A percentile compares a stretch with the other conserved stretches of the same genome.
Evolutionary conservation across 495 filamentous ascomycete genomes (phyloP).

Genomic region (Rusavskia elegans): DNA sequence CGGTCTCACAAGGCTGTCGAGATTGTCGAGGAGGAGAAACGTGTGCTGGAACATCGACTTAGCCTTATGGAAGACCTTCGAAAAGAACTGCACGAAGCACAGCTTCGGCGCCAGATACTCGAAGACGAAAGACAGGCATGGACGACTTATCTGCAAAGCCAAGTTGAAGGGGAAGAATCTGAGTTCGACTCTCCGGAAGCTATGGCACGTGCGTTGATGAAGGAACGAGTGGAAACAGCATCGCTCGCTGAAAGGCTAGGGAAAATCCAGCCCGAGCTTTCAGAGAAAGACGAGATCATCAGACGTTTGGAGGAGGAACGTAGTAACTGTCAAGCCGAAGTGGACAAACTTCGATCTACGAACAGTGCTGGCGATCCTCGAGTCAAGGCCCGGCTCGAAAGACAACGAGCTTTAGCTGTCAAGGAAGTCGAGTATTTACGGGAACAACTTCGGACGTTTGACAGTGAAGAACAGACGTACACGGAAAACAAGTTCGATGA

Average conservation of each 20-base stretch:
- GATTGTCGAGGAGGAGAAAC: slow-evolving; percentile 92
- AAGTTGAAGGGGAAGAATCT: slow-evolving; percentile 37
- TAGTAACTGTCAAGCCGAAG: slow-evolving; percentile 38
- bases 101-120: slow-evolving; percentile 67
- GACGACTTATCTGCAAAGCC: slow-evolving; percentile 68
- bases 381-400: slow-evolving; percentile 57
- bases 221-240: slow-evolving; percentile 64
- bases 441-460: slow-evolving; percentile 81
- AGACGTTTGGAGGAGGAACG: slow-evolving; percentile 55
- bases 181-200: slow-evolving; percentile 80
- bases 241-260: slow-evolving; percentile 65
- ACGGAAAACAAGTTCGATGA: slow-evolving; percentile 53
- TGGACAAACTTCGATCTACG: slow-evolving; percentile 49
- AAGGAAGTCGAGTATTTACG: slow-evolving; percentile 92
- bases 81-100: slow-evolving; percentile 57
- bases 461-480: slow-evolving; percentile 76
- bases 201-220: slow-evolving; percentile 70
- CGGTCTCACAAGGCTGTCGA: slow-evolving; percentile 71
- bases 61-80: slow-evolving; percentile 59
- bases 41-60: slow-evolving; percentile 60
- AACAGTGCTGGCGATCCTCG: slow-evolving; percentile 30
- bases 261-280: slow-evolving; percentile 57
- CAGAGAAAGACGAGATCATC: slow-evolving; percentile 67
- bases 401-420: slow-evolving; percentile 66
- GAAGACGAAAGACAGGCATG: slow-evolving; percentile 81